Conservation (phyloP, 306 rosid genomes). For the Cicer yamashitae region DNA sequence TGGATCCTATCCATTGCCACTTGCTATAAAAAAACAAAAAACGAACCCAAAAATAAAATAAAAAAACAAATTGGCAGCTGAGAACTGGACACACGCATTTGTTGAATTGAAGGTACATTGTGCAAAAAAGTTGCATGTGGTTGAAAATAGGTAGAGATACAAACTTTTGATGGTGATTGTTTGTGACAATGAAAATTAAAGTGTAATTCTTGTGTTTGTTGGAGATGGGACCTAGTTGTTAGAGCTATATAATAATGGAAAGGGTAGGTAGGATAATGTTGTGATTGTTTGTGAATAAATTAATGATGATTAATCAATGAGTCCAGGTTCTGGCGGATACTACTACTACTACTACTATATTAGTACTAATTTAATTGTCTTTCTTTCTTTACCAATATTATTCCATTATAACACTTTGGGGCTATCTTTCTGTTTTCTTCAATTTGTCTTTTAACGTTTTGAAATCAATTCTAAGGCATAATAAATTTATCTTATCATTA, state of each 20-base stretch:
- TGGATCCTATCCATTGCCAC: slow-evolving; percentile 1
- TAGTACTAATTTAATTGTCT: too few relatives aligned
- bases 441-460: not conserved
- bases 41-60: not conserved
- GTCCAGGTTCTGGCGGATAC: not conserved
- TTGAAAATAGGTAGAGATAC: not conserved
- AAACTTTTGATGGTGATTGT: not conserved
- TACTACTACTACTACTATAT: too few relatives aligned
- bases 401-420: too few relatives aligned
- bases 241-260: slow-evolving; percentile 7
- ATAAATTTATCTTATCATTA: not conserved
- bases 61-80: not conserved
- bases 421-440: not conserved
- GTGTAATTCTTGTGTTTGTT: not conserved
- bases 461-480: not conserved
- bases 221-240: not conserved
- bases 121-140: slow-evolving; percentile 6
- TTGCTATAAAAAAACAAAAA: not conserved
- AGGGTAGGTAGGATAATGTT: slow-evolving; percentile 17
- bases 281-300: slow-evolving; percentile 21
- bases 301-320: not conserved
- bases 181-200: not conserved
- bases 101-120: not conserved
- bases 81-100: not conserved
- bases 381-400: too few relatives aligned